Evolutionary conservation across 208 protist species (phyloP).

Genomic region (Wallacemonas sp.): DNA sequence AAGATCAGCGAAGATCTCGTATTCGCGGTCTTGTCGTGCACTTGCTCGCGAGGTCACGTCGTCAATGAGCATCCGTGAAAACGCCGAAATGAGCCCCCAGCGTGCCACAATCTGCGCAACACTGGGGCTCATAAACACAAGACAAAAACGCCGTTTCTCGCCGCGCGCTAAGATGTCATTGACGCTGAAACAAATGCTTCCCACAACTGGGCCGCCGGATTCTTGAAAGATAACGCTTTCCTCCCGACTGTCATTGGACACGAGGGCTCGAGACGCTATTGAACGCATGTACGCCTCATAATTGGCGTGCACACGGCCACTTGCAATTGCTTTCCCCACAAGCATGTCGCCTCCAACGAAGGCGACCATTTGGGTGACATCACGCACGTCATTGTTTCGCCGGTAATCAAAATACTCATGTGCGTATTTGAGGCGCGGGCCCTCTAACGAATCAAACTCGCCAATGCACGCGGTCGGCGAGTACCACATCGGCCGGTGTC

Average conservation of each 20-base stretch:
- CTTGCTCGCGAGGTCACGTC: conserved; percentile 35
- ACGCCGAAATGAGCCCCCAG: conserved; percentile 41
- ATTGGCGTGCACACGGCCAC: conserved; percentile 42
- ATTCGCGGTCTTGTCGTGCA: conserved; percentile 52
- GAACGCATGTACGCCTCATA: conserved; percentile 48
- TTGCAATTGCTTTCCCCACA: conserved; percentile 39
- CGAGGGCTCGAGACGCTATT: conserved; percentile 60
- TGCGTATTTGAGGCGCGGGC: conserved; percentile 58
- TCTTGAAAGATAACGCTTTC: conserved; percentile 74
- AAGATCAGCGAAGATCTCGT: conserved; percentile 50
- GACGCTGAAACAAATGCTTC: conserved; percentile 71
- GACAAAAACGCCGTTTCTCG: conserved; percentile 74
- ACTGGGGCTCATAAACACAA: conserved; percentile 64
- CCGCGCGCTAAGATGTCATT: conserved; percentile 82
- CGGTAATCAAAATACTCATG: conserved; percentile 70
- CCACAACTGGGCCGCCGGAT: conserved; percentile 48
- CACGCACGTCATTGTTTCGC: background rate
- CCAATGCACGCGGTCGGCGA: conserved; percentile 68
- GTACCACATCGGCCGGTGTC: conserved; percentile 16
- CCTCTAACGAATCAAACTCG: conserved; percentile 79
- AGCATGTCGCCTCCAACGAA: conserved; percentile 31
- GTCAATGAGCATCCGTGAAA: conserved; percentile 41
- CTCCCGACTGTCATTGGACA: conserved; percentile 60
- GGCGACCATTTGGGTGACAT: conserved; percentile 20
- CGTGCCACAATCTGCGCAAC: conserved; percentile 49